Conservation (phyloP, 192 early-diverging fungal genomes). For the Linnemannia zychae region DNA sequence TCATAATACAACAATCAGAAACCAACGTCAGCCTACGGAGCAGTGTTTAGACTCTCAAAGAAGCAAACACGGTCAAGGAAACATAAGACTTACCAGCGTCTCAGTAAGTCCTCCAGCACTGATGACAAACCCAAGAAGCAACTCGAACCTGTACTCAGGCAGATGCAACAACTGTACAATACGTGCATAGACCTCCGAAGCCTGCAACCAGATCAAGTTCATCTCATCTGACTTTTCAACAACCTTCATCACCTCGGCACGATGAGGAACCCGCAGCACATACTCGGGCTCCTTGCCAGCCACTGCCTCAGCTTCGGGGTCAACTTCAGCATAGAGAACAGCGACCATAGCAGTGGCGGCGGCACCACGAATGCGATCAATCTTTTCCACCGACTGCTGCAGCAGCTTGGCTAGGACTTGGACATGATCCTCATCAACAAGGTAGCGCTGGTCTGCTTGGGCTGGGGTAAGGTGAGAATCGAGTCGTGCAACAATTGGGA, state of each 20-base stretch:
- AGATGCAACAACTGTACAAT: slow-evolving; percentile 70
- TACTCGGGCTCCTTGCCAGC: slow-evolving; percentile 8
- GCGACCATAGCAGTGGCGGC: slow-evolving; percentile 76
- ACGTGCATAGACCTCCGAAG: slow-evolving; percentile 72
- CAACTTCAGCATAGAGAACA: slow-evolving; percentile 55
- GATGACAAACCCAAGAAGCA: slow-evolving; percentile 79
- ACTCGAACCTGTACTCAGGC: slow-evolving; percentile 66
- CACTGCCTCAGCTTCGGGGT: neutral
- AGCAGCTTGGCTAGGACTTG: slow-evolving; percentile 65
- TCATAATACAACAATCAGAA: neutral
- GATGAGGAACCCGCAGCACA: slow-evolving; percentile 28
- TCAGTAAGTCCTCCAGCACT: slow-evolving; percentile 86
- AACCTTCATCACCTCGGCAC: slow-evolving; percentile 23
- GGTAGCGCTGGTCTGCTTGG: slow-evolving; percentile 30
- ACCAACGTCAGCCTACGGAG: neutral
- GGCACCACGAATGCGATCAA: slow-evolving; percentile 84
- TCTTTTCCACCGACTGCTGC: slow-evolving; percentile 91
- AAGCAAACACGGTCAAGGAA: neutral
- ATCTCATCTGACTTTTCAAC: slow-evolving; percentile 51
- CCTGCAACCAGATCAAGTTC: slow-evolving; percentile 76
- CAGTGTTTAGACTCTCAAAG: neutral
- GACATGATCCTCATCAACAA: slow-evolving; percentile 55
- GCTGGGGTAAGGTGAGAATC: slow-evolving; percentile 26
- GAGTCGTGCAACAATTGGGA: slow-evolving; percentile 57
- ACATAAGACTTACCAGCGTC: slow-evolving; percentile 69